phyloP scores from a whole-genome alignment of 768 basidiomycete species.

The Chalciporus sphaerocephalus region DNA sequence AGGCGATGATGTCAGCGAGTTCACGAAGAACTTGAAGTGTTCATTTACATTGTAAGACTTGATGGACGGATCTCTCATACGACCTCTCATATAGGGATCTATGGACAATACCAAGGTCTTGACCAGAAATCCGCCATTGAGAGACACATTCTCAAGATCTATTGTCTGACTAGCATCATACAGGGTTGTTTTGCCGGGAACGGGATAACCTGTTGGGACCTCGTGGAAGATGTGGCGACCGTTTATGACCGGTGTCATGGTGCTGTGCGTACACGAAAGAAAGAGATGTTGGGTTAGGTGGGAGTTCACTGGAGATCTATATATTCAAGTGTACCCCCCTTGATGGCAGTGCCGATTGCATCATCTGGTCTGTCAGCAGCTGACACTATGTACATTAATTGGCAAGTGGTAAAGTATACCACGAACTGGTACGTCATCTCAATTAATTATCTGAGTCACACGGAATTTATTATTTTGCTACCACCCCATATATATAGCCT shows the following conservation, averaged over 20 bases:
- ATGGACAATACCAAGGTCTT: constrained; percentile 46
- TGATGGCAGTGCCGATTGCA: no score
- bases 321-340: no score
- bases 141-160: constrained; percentile 42
- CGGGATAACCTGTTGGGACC: constrained; percentile 35
- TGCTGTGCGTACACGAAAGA: not conserved
- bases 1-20: not conserved
- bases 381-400: no score
- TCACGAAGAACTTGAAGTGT: no score
- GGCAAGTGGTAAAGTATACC: no score
- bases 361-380: no score
- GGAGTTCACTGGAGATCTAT: no score
- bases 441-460: no score
- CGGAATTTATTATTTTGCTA: no score
- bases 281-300: not conserved
- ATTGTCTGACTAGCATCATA: constrained; percentile 45
- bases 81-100: constrained; percentile 44
- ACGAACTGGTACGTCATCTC: no score
- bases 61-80: constrained; percentile 32
- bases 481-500: no score
- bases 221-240: constrained; percentile 36
- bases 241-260: constrained; percentile 26
- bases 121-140: constrained; percentile 45
- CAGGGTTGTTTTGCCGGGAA: constrained; percentile 43
- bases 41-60: constrained; percentile 14